These are phyloP conservation scores for Pichia sp. DNA, from an alignment of 1,139 yeast species.

Conservation along the genomic window DNA sequence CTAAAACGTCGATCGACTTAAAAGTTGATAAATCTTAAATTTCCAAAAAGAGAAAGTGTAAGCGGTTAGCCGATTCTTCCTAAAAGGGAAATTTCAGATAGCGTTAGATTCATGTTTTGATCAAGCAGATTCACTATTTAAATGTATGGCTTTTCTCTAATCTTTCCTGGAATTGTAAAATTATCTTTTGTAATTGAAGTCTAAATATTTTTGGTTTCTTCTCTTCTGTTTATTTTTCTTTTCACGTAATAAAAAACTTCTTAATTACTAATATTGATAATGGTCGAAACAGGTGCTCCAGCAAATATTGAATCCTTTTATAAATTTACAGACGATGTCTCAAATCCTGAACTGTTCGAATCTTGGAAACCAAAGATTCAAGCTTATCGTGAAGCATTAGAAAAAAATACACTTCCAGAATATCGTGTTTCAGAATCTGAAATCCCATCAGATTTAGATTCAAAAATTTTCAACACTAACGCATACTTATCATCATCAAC, in stretches of 20 bases:
- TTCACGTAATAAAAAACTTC: neutral
- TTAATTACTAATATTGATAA: neutral
- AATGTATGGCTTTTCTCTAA: too few species aligned
- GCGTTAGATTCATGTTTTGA: too few species aligned
- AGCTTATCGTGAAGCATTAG: slow-evolving; percentile 41
- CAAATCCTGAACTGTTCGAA: slow-evolving; percentile 27
- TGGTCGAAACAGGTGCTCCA: slow-evolving; percentile 22
- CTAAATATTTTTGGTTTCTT: neutral
- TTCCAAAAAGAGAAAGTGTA: neutral
- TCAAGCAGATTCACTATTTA: too few species aligned
- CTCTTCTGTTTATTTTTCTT: neutral
- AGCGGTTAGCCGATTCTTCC: neutral
- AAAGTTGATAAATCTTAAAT: too few species aligned
- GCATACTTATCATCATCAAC: slow-evolving; percentile 39
- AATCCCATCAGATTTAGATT: slow-evolving; percentile 36
- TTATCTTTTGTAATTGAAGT: too few species aligned
- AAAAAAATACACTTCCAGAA: slow-evolving; percentile 37
- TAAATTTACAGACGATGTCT: slow-evolving; percentile 27
- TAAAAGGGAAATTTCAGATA: neutral
- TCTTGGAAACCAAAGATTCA: slow-evolving; percentile 46
- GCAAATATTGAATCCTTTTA: slow-evolving; percentile 23
- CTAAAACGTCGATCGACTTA: too few species aligned
- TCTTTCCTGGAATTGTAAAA: too few species aligned
- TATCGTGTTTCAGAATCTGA: slow-evolving; percentile 38
- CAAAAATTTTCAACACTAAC: slow-evolving; percentile 41